A percentile compares a stretch with the other conserved stretches of the same genome.
Conservation (phyloP, 208 protist genomes). For the Leishmania turanica region DNA sequence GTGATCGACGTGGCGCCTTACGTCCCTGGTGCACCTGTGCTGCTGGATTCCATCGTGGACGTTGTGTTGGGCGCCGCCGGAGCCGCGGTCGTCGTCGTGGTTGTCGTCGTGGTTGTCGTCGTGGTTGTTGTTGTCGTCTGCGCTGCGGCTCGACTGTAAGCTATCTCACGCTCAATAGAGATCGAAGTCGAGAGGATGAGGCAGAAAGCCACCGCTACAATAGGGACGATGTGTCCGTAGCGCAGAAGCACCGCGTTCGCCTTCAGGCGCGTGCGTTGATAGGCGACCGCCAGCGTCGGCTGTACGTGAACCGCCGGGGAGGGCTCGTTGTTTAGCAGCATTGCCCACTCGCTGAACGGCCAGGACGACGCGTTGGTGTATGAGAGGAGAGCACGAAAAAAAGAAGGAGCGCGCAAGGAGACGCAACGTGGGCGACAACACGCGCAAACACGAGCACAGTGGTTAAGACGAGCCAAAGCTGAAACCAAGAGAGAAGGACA, state of each 20-base stretch:
- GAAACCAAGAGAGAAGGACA: not conserved
- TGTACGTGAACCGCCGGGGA: slow-evolving; percentile 20
- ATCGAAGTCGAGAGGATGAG: slow-evolving; percentile 35
- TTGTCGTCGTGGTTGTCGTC: slow-evolving; percentile 9
- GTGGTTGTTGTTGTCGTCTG: slow-evolving; percentile 8
- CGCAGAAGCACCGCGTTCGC: slow-evolving; percentile 36
- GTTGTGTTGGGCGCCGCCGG: not conserved
- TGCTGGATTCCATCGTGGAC: not conserved
- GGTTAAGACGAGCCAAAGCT: not conserved
- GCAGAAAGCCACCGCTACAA: slow-evolving; percentile 35
- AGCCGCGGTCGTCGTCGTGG: slow-evolving; percentile 12
- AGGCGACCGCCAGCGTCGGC: slow-evolving; percentile 8
- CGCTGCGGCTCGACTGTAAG: slow-evolving; percentile 4
- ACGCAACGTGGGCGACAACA: not conserved
- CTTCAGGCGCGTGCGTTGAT: slow-evolving; percentile 18
- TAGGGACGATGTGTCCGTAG: slow-evolving; percentile 45
- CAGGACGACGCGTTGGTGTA: not conserved
- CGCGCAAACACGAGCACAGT: not conserved
- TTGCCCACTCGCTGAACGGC: not conserved
- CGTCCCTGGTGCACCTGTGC: not conserved
- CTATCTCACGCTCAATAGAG: slow-evolving; percentile 37
- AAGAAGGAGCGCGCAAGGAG: not conserved
- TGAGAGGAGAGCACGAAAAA: not conserved
- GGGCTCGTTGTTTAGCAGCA: slow-evolving; percentile 13
- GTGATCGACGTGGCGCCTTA: not conserved